Base-by-base conservation (phyloP, 148 eudicot genomes). In the Fagopyrum homotropicum region DNA sequence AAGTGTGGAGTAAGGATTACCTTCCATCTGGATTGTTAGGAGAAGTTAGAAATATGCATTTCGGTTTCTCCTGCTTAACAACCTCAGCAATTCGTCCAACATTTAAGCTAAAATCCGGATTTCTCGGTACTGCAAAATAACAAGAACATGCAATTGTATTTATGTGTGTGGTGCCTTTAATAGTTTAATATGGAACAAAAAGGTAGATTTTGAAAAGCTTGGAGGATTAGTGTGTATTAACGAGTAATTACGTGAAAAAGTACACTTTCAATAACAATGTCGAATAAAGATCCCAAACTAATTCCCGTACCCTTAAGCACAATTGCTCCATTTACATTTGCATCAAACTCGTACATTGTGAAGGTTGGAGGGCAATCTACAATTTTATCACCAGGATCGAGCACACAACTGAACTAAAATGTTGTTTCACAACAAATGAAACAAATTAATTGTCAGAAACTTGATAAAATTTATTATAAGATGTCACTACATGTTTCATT, bases 21-120 rank as follows among this genome's bases (percentile, higher is more conserved):
- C 98, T 95, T 73, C 98, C 98, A 85, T 95, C 98, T 66, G 98
- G 97, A 81, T 95, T 95, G 79, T 92, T 95, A 70, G 98, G 97
- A 59, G 98, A 95, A 72, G 98, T 92, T 63, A 95, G 86, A 80
- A 95, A 92, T 79, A 95, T 89, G 87, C 97, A 90, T 81, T 95
- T 95, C 10, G 97, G 98, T 73, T 86, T 92, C 85, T 90, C 98
- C 69, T 73, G 81, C 77, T 89, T 85, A 72, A 95, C 87, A 63
- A 80, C 84, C 81, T 89, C 84, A 14, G 84, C 59, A 75, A 95
- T 92, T 76, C 72, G 74, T 82, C 83, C 86, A 54, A 89, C 92
- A 80, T 95, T 85, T 89, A 95, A 81, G 85, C 96, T 88, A 81
- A 95, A 95, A 86, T 95, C 96, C 44, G 86, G 61, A 74, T 92